Conservation (phyloP, 495 filamentous ascomycete genomes). For the Penicillium simplicissimum region DNA sequence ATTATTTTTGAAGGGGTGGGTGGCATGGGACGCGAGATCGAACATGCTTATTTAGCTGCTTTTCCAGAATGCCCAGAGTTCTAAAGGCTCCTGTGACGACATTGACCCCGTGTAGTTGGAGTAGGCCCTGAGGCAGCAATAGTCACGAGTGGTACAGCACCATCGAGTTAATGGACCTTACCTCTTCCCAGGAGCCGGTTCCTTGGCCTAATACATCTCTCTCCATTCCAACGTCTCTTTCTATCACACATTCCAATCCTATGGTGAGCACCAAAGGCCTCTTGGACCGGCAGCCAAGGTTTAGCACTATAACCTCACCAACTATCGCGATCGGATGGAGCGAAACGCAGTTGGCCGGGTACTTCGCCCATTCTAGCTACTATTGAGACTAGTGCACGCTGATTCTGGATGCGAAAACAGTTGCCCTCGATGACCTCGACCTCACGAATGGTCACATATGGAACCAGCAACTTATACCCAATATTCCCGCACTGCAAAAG, state of each 20-base stretch:
- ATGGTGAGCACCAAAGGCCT: background rate
- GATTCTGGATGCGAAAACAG: conserved; percentile 18
- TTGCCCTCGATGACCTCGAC: conserved; percentile 13
- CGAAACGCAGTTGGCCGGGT: conserved; percentile 13
- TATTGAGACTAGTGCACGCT: conserved; percentile 14
- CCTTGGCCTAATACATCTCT: conserved; percentile 10
- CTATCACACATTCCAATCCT: background rate
- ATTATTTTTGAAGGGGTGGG: conserved; percentile 27
- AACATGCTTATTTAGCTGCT: conserved; percentile 21
- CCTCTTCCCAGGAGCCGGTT: conserved; percentile 7
- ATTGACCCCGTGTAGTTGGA: too few relatives aligned
- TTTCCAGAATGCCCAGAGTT: conserved; percentile 17
- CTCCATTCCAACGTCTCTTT: background rate
- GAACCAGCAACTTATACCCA: conserved; percentile 12
- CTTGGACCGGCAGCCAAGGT: conserved; percentile 4
- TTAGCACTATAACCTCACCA: conserved; percentile 1
- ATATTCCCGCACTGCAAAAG: conserved; percentile 13
- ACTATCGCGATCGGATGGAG: conserved; percentile 10
- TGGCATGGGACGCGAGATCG: conserved; percentile 27
- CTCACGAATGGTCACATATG: conserved; percentile 13
- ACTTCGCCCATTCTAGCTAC: conserved; percentile 17
- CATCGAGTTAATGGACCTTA: background rate
- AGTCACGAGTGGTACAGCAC: too few relatives aligned
- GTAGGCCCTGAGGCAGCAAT: too few relatives aligned
- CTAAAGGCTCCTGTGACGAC: background rate